phyloP scores from a whole-genome alignment of 331 rosid species.

The Acacia pycnantha region DNA sequence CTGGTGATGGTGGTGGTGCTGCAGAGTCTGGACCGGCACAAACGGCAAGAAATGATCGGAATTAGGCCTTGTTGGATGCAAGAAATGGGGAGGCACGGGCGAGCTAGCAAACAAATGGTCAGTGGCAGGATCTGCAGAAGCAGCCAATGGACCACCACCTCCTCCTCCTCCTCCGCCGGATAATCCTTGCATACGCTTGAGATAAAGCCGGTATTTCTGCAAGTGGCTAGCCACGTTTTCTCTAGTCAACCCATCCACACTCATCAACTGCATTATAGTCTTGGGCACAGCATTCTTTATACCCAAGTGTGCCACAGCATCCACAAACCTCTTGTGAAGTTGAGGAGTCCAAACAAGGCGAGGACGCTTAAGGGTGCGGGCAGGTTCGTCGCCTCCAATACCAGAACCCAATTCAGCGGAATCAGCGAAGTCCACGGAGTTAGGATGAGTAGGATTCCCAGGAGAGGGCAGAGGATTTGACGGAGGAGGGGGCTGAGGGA shows the following conservation, averaged over 20 bases:
- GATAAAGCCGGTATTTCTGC: slow-evolving; percentile 92
- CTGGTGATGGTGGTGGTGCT: slow-evolving; percentile 80
- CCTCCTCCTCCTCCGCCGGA: slow-evolving; percentile 44
- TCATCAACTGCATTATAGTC: slow-evolving; percentile 99
- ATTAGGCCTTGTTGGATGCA: slow-evolving; percentile 62
- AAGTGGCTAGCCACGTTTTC: slow-evolving; percentile 96
- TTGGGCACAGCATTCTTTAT: slow-evolving; percentile 96
- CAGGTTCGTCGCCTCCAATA: slow-evolving; percentile 84
- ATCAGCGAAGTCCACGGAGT: slow-evolving; percentile 77
- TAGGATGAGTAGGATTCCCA: slow-evolving; percentile 51
- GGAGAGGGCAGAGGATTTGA: slow-evolving; percentile 44
- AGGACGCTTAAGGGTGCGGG: slow-evolving; percentile 86
- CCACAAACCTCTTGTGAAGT: slow-evolving; percentile 94
- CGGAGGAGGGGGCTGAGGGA: slow-evolving; percentile 36
- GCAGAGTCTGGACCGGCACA: slow-evolving; percentile 77
- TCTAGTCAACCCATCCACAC: slow-evolving; percentile 91
- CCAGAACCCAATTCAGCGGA: slow-evolving; percentile 91
- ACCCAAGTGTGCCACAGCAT: slow-evolving; percentile 95
- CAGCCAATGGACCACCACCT: slow-evolving; percentile 46
- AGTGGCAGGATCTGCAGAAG: slow-evolving; percentile 63
- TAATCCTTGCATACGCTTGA: slow-evolving; percentile 87
- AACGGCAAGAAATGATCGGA: slow-evolving; percentile 88
- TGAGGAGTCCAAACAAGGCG: slow-evolving; percentile 98
- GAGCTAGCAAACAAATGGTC: slow-evolving; percentile 94
- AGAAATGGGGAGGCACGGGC: slow-evolving; percentile 86